phyloP scores from a whole-genome alignment of 805 yeast genomes.

The Cyberlindnera petersonii region DNA sequence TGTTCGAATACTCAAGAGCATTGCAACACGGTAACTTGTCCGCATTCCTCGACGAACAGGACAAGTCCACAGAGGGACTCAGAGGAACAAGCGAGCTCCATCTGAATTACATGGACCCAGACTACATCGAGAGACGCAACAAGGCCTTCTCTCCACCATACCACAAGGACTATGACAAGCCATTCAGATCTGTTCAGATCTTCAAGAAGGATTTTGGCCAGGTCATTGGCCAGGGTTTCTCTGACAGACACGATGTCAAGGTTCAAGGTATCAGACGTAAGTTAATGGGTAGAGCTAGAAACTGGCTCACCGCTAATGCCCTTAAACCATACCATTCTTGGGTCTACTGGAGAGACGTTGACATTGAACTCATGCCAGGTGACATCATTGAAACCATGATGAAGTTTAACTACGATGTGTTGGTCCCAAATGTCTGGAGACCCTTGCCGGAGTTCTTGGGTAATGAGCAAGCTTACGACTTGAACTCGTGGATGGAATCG shows the following conservation, averaged over 20 bases:
- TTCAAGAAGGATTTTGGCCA: slow-evolving; percentile 83
- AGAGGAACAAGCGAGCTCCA: slow-evolving; percentile 61
- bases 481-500: slow-evolving; percentile 94
- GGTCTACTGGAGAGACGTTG: slow-evolving; percentile 91
- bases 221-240: slow-evolving; percentile 78
- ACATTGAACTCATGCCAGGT: slow-evolving; percentile 78
- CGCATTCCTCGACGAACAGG: slow-evolving; percentile 38
- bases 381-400: slow-evolving; percentile 69
- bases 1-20: slow-evolving; percentile 60
- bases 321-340: slow-evolving; percentile 81
- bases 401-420: slow-evolving; percentile 65
- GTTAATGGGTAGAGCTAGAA: slow-evolving; percentile 82
- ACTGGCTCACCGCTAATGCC: slow-evolving; percentile 74
- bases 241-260: slow-evolving; percentile 79
- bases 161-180: slow-evolving; percentile 57
- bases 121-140: slow-evolving; percentile 53
- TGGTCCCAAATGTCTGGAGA: slow-evolving; percentile 92
- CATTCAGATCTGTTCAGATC: slow-evolving; percentile 76
- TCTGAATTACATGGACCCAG: slow-evolving; percentile 64
- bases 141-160: slow-evolving; percentile 63
- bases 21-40: slow-evolving; percentile 69
- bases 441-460: slow-evolving; percentile 92
- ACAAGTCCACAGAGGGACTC: slow-evolving; percentile 35
- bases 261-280: slow-evolving; percentile 83
- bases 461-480: slow-evolving; percentile 89